Evolutionary conservation across 441 rosid genomes (phyloP).

Genomic region (Geranium incanum): DNA sequence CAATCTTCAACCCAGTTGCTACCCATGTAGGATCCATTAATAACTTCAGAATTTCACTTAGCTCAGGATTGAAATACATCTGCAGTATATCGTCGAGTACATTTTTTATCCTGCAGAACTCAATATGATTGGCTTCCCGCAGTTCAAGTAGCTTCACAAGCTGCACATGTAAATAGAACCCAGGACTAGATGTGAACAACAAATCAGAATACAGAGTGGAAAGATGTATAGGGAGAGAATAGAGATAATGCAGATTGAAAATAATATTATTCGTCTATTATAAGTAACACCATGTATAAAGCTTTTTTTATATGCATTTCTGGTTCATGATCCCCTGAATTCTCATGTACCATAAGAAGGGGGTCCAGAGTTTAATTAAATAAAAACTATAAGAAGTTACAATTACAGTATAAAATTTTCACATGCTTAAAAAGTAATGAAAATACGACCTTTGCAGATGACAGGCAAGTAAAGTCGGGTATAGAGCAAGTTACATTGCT

Average conservation of each 20-base stretch:
- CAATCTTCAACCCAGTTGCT: constrained; percentile 86
- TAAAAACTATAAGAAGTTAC: not conserved
- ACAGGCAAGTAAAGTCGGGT: constrained; percentile 85
- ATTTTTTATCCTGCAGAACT: constrained; percentile 79
- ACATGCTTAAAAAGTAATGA: constrained; percentile 9
- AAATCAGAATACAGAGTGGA: not conserved
- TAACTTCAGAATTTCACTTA: constrained; percentile 56
- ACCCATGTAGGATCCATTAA: constrained; percentile 93
- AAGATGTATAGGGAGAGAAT: not conserved
- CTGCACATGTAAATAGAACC: constrained; percentile 37
- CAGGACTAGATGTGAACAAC: not conserved
- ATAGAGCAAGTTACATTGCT: constrained; percentile 67
- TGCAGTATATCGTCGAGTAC: constrained; percentile 75
- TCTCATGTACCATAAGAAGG: not conserved
- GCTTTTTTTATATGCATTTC: too few relatives aligned
- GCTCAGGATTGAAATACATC: constrained; percentile 57
- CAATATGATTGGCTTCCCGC: constrained; percentile 89
- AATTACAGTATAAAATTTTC: not conserved
- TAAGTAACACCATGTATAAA: not conserved
- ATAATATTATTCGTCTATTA: not conserved
- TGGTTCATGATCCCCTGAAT: not conserved
- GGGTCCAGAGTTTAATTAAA: not conserved
- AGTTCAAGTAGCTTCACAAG: constrained; percentile 92
- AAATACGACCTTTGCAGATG: constrained; percentile 78
- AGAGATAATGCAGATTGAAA: too few relatives aligned